These are phyloP conservation scores for Teunomyces cretensis DNA, from an alignment of 805 yeast genomes.

Conservation along the genomic window DNA sequence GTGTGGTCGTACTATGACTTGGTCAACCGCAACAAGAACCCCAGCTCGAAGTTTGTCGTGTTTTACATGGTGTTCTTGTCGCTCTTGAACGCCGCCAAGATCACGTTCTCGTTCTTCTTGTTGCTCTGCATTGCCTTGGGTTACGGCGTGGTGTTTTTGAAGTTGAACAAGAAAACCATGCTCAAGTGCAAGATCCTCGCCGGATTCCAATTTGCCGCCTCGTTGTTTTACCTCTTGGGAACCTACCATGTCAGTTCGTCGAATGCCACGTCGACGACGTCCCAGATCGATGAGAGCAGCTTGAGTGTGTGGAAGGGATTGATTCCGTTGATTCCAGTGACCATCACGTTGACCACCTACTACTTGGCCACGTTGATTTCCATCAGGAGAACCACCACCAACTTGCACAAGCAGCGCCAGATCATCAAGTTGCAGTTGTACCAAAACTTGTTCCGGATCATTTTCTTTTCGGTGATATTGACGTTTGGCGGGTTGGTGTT, in stretches of 20 bases:
- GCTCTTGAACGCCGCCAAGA: conserved; percentile 72
- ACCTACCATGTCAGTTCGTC: conserved; percentile 28
- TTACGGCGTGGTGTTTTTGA: conserved; percentile 90
- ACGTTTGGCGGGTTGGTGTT: conserved; percentile 70
- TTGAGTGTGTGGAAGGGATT: conserved; percentile 49
- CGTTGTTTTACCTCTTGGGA: conserved; percentile 34
- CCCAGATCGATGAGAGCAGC: conserved; percentile 39
- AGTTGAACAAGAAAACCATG: conserved; percentile 75
- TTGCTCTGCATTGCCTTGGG: conserved; percentile 85
- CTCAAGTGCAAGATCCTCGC: conserved; percentile 49
- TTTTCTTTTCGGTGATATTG: conserved; percentile 68
- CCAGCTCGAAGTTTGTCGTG: conserved; percentile 59
- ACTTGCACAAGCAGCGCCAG: conserved; percentile 82
- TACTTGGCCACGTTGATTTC: conserved; percentile 75
- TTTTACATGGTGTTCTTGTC: conserved; percentile 75
- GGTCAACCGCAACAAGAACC: conserved; percentile 56
- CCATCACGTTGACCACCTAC: conserved; percentile 65
- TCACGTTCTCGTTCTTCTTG: conserved; percentile 82
- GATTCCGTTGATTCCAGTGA: conserved; percentile 67
- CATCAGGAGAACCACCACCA: conserved; percentile 69
- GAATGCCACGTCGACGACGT: conserved; percentile 27
- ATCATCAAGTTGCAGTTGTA: conserved; percentile 87
- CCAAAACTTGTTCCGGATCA: conserved; percentile 69
- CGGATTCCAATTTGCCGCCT: conserved; percentile 35
- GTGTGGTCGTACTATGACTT: conserved; percentile 92